Base-by-base conservation (phyloP, 176 grass and related monocot genomes). In the Musa beccarii region DNA sequence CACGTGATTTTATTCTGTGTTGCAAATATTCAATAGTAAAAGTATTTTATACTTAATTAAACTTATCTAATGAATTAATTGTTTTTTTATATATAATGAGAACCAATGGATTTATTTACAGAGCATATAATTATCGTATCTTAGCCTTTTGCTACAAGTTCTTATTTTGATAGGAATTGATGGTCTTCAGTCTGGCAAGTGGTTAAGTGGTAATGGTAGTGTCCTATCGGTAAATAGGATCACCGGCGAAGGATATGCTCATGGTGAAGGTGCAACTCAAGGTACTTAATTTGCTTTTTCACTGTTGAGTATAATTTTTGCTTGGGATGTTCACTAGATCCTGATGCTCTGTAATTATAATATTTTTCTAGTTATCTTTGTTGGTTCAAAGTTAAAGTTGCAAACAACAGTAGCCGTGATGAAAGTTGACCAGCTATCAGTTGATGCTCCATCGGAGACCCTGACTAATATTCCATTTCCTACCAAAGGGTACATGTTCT, bases 171-270 rank as follows among this genome's bases (percentile, higher is more conserved):
- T 79, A 89, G 89, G 75, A 50, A 79, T 75, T 66, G 76, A 87
- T 85, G 79, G 62, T 21, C 53, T 74, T 81, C 72, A 74, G 78
- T 79, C 77, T 29, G 89, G 92, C 71, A 84, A 84, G 64, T 96
- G 92, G 92, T 82, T 84, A 82, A 96, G 89, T 85, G 86, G 82
- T 82, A 92, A 96, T 82, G 86, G 87, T 79, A 92, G 84, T 52
- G 65, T 96, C 43, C 71, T 96, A 55, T 72, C 77, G 76, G 62
- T 96, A 83, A 79, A 96, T 80, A 78, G 66, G 59, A 74, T 87
- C 69, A 92, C 86, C 51, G 92, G 89, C 66, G 92, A 92, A 89
- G 86, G 86, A 83, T 87, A 84, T 55, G 92, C 89, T 69, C 75
- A 10, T 78, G 73, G 78, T 77, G 84, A 89, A 76, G 92, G 92